Conservation (phyloP, 768 basidiomycete genomes). For the Pleurotus citrinopileatus region DNA sequence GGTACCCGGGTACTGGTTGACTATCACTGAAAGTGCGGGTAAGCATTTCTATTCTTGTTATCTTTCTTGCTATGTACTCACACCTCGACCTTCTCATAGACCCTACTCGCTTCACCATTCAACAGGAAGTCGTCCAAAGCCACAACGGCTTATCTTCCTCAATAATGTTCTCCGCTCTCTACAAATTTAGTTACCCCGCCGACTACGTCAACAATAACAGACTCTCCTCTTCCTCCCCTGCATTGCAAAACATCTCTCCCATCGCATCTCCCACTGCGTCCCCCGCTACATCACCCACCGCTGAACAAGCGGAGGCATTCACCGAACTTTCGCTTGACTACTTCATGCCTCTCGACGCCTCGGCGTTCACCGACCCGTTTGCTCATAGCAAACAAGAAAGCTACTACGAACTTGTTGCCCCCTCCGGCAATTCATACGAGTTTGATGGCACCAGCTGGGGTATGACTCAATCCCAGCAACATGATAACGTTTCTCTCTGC, state of each 20-base stretch:
- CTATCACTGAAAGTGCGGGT: constrained; percentile 56
- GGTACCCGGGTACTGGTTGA: constrained; percentile 65
- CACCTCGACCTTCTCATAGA: no score
- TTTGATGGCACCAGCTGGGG: background rate
- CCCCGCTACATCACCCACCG: background rate
- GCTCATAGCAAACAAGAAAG: constrained; percentile 5
- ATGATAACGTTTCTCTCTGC: background rate
- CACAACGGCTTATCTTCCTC: constrained; percentile 24
- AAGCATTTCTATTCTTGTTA: constrained; percentile 20
- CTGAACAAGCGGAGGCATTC: constrained; percentile 5
- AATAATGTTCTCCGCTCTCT: constrained; percentile 54
- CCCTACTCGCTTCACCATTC: constrained; percentile 62
- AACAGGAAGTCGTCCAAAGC: constrained; percentile 54
- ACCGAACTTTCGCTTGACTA: constrained; percentile 7
- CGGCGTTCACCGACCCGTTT: constrained; percentile 10
- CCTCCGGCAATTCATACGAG: background rate
- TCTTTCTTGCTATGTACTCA: no score
- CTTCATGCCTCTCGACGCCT: constrained; percentile 14
- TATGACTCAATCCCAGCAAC: background rate
- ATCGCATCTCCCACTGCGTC: background rate
- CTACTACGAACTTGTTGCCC: constrained; percentile 12
- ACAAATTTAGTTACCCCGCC: constrained; percentile 48
- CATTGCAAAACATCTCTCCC: background rate
- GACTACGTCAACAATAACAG: background rate
- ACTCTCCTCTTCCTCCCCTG: constrained; percentile 3